Evolutionary conservation across 1,284 basidiomycete genomes (phyloP), one percentile per base, ranked within the genome.

Genomic region (Ceratobasidium sp.): DNA sequence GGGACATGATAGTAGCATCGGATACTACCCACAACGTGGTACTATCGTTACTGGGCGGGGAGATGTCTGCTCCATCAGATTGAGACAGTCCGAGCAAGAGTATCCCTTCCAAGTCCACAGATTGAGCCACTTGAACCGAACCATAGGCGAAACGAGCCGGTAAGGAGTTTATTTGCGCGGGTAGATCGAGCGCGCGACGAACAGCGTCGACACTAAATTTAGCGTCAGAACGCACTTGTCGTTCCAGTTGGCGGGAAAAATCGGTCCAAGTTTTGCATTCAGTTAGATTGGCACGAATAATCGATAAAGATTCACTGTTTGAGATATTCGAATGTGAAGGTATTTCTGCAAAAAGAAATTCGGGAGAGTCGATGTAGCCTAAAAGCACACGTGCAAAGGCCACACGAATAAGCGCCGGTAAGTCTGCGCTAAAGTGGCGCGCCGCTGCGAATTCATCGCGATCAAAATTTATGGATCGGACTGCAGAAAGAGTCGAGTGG

Each of bases 301-400:
- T 60, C n/a, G 15, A 23, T 3, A 75, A 53, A n/a, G 12, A 15
- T 28, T 26, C n/a, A 39, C 3, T 4, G 5, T 28, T 18, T 64
- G 40, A n/a, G 13, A 46, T 9, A 15, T 33, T 33, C 9, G 72
- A 28, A 23, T 9, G 44, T 33, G 60, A 39, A 5, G 23, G 46
- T 20, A 28, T 12, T 26, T 75, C 72, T 42, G 44, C 72, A 23
- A 75, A 75, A 9, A 75, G 46, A n/a, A 75, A 75, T 18, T 75
- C 72, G 23, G 72, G 15, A 46, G 72, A 64, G 49, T 75, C 72
- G 18, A 75, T 63, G 51, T 75, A 75, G 28, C 72, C 72, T 33
- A 75, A 42, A 26, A 75, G 72, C 15, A 66, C 61, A 23, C 61
- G 61, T 12, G 72, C 60, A 61, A 64, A 75, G 28, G 61, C 72